Evolutionary conservation across 352 stramenopile genomes (phyloP).

Genomic region (Phytophthora capsici): DNA sequence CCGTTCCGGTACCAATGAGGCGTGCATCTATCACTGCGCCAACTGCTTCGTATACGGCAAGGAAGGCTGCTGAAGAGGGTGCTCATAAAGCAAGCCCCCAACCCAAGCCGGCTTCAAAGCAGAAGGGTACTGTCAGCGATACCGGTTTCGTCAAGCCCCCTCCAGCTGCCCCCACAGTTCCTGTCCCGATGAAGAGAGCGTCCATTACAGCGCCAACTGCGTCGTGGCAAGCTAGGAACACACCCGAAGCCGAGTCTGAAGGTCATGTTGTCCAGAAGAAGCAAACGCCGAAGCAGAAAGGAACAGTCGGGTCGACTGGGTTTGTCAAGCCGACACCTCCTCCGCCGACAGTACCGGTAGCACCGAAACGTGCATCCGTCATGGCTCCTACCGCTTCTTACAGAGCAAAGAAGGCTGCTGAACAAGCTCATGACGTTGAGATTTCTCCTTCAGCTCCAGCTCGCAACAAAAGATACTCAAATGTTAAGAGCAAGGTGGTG

Average conservation of each 20-base stretch:
- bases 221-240: slow-evolving; percentile 37
- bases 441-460: not conserved
- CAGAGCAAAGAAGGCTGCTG: slow-evolving; percentile 39
- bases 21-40: slow-evolving; percentile 41
- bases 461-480: slow-evolving; percentile 52
- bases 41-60: slow-evolving; percentile 38
- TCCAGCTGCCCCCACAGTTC: slow-evolving; percentile 31
- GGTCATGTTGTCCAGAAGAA: not conserved
- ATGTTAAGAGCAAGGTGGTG: slow-evolving; percentile 62
- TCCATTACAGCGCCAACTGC: slow-evolving; percentile 44
- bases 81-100: slow-evolving; percentile 4
- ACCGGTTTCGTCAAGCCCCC: slow-evolving; percentile 38
- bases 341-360: slow-evolving; percentile 24
- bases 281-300: slow-evolving; percentile 13
- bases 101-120: slow-evolving; percentile 17
- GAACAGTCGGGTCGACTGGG: slow-evolving; percentile 14
- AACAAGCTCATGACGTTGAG: slow-evolving; percentile 10
- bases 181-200: slow-evolving; percentile 35
- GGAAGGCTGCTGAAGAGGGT: slow-evolving; percentile 24
- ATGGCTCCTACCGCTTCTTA: slow-evolving; percentile 42
- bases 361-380: slow-evolving; percentile 41
- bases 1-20: slow-evolving; percentile 35
- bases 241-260: not conserved
- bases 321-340: slow-evolving; percentile 20
- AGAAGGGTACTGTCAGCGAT: slow-evolving; percentile 19